Evolutionary conservation across 306 rosid genomes (phyloP), one percentile per base, ranked within the genome.

Genomic region (Comarum palustre): DNA sequence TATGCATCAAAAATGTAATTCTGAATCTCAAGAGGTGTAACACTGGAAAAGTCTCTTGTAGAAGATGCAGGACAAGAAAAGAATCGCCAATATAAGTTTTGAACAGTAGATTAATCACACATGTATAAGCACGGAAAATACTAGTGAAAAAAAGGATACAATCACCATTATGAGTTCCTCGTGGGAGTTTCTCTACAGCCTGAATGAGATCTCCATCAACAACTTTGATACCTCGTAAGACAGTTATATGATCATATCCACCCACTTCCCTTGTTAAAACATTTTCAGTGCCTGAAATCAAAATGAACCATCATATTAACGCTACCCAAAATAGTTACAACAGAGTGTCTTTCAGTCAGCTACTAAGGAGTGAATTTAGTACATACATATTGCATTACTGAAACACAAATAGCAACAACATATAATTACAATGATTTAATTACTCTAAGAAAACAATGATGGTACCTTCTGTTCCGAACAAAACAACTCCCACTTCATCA

Each of bases 191-290:
- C 79, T 89, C 85, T 69, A 93, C 77, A 73, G 83, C 74, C 69
- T 86, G 96, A 79, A 87, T 71, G 72, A 88, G 80, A 78, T 87
- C 90, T 61, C 86, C 92, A 77, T 91, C 98, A 15, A 93, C 97
- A 79, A 89, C 98, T 73, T 88, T 86, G 66, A 86, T 81, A 74
- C 84, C 68, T 84, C 76, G 86, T 80, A 83, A 74, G 69, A 91
- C 97, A 81, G 73, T 82, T 42, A 89, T 93, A 82, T 93, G 91
- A 64, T 93, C 80, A 75, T 93, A 93, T 57, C 98, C 98, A 29
- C 98, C 96, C 67, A 93, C 94, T 84, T 93, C 98, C 41, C 47
- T 72, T 12, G 94, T 86, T 47, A 93, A 82, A 75, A 89, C 98
- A 11, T 93, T 93, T 59, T 89, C 79, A 60, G 98, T 91, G 50